Base-by-base conservation (phyloP, 2,329 filamentous ascomycete genomes). In the Myriosclerotinia scirpicola region DNA sequence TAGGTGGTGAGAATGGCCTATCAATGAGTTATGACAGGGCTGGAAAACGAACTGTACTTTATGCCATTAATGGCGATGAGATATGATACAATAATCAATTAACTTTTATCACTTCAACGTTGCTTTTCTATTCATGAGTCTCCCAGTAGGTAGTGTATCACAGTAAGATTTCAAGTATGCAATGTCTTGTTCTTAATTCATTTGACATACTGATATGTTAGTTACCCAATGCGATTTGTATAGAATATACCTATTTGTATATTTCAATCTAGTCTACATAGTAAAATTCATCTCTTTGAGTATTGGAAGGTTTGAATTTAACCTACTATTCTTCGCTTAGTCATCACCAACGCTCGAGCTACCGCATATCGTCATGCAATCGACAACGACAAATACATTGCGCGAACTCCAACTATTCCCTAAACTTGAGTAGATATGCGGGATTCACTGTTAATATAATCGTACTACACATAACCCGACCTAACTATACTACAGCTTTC, bases 11-110 rank as follows among this genome's bases (percentile, higher is more conserved):
- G 42, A 48, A 44, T 11, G 34, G 8, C 22, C 36, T 52, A 42
- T 30, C 46, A 34, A 20, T 15, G 59, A 62, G 48, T 42, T 54
- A 40, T 54, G 56, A 50, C 14, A 36, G 30, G 30, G 40, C 5
- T 22, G 38, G 34, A n/a, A 40, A 38, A 53, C n/a, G 40, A 44
- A 58, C 22, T 60, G 54, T 53, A 58, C 17, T 65, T n/a, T 60
- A 59, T 26, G 48, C 46, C 46, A 40, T n/a, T 9, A 42, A 2
- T 15, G 59, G 59, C 59, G 26, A 53, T 40, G 48, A 53, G 40
- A 53, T 15, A 62, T 62, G 59, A 62, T 62, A 54, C 20, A 26
- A 53, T 62, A 53, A 54, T 62, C 59, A 34, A 42, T 53, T 15
- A 42, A 46, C 59, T 40, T 42, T 62, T 26, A 53, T 62, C 34